Evolutionary conservation across 495 filamentous ascomycete species (phyloP).

Genomic region (Trypethelium eluteriae): DNA sequence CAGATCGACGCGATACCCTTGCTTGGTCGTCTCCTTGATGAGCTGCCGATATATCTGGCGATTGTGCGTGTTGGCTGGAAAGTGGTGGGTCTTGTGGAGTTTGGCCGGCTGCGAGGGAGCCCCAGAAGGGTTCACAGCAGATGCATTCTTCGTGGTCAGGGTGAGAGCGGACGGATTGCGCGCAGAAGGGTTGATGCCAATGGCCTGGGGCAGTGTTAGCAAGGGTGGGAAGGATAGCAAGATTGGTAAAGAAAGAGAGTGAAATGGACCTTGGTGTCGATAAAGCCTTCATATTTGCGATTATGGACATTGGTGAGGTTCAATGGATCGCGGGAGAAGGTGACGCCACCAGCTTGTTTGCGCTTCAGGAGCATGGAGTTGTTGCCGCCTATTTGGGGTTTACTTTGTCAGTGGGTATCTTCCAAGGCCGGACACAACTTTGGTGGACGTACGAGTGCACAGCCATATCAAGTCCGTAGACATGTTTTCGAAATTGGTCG

Average conservation of each 20-base stretch:
- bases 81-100: slow-evolving; percentile 48
- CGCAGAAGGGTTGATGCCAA: slow-evolving; percentile 61
- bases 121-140: slow-evolving; percentile 61
- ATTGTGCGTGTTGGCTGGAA: slow-evolving; percentile 49
- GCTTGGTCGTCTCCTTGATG: slow-evolving; percentile 70
- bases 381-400: slow-evolving; percentile 52
- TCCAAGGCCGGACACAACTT: background rate
- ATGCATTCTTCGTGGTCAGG: slow-evolving; percentile 74
- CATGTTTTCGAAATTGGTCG: slow-evolving; percentile 44
- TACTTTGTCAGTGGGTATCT: slow-evolving; percentile 13
- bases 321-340: slow-evolving; percentile 87
- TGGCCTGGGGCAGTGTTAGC: slow-evolving; percentile 51
- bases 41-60: slow-evolving; percentile 79
- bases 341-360: slow-evolving; percentile 61
- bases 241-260: background rate
- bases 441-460: slow-evolving; percentile 63
- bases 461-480: slow-evolving; percentile 88
- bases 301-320: slow-evolving; percentile 85
- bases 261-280: slow-evolving; percentile 75
- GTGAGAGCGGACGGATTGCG: slow-evolving; percentile 57
- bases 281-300: slow-evolving; percentile 87
- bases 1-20: slow-evolving; percentile 68
- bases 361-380: slow-evolving; percentile 88
- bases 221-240: background rate
- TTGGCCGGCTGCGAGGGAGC: background rate